Percentiles rank a stretch among this genome's conserved stretches.
phyloP scores from a whole-genome alignment of 371 early-diverging fungal genomes.

The Chytridiales sp. region DNA sequence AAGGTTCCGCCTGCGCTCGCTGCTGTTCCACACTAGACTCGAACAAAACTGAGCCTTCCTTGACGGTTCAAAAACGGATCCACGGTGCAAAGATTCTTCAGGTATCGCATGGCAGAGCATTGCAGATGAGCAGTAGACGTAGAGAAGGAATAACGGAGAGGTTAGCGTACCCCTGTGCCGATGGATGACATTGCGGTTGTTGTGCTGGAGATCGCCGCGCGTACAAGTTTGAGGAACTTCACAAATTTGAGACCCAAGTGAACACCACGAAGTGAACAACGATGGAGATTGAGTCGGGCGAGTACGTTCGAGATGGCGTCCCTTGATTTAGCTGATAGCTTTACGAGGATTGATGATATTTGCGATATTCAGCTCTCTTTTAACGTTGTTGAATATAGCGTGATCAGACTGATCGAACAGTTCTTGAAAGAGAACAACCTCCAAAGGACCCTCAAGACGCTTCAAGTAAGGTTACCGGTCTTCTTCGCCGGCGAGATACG shows the following conservation, averaged over 20 bases:
- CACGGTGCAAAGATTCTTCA: no score
- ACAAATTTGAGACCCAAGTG: no score
- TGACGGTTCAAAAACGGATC: no score
- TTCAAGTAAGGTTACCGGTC: constrained; percentile 54
- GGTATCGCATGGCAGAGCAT: no score
- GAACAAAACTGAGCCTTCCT: no score
- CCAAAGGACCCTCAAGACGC: constrained; percentile 60
- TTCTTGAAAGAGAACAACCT: constrained; percentile 89
- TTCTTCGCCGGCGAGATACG: not conserved
- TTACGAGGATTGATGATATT: not conserved
- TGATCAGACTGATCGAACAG: constrained; percentile 85
- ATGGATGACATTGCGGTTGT: constrained; percentile 47
- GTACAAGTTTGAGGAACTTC: no score
- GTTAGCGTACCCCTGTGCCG: constrained; percentile 56
- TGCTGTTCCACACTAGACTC: no score
- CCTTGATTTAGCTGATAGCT: constrained; percentile 1
- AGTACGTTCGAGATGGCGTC: constrained; percentile 45
- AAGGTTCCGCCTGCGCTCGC: not conserved
- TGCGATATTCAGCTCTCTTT: not conserved
- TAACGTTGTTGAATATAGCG: constrained; percentile 43
- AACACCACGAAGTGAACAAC: no score
- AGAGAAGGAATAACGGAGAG: not conserved
- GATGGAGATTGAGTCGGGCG: constrained; percentile 67
- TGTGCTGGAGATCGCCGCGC: no score
- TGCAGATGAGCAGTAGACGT: not conserved